Evolutionary conservation across 441 rosid species (phyloP).

Genomic region (Pelargonium myrrhifolium): DNA sequence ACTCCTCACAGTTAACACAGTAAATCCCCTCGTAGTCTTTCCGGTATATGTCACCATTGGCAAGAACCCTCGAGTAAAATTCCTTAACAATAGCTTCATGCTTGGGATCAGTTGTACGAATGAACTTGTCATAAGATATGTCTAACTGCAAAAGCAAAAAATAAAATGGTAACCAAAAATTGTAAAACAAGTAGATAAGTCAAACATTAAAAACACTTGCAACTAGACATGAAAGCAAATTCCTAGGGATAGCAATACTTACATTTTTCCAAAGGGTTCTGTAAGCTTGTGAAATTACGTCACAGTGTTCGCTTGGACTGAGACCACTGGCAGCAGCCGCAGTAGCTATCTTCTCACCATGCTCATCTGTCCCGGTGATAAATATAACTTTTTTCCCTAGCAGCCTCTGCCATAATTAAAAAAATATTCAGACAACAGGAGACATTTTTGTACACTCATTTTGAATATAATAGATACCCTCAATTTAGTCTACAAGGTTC

Average conservation of each 20-base stretch:
- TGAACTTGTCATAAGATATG: slow-evolving; percentile 70
- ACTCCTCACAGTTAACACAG: slow-evolving; percentile 93
- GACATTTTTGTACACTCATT: not conserved
- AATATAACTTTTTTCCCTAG: slow-evolving; percentile 72
- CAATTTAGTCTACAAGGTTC: not conserved
- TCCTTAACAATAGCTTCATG: slow-evolving; percentile 92
- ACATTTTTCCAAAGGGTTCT: slow-evolving; percentile 76
- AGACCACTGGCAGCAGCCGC: slow-evolving; percentile 69
- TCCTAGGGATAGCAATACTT: slow-evolving; percentile 4
- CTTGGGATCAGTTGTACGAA: slow-evolving; percentile 80
- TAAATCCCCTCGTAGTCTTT: slow-evolving; percentile 89
- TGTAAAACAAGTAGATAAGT: not conserved
- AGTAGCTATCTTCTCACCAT: slow-evolving; percentile 87
- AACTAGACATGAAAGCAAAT: slow-evolving; percentile 6
- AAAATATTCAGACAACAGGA: not conserved
- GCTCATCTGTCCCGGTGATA: slow-evolving; percentile 89
- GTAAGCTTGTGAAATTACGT: slow-evolving; percentile 67
- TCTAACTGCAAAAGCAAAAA: slow-evolving; percentile 45
- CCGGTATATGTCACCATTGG: slow-evolving; percentile 75
- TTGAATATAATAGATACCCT: too few species aligned
- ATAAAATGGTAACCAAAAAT: not conserved
- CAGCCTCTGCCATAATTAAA: slow-evolving; percentile 54
- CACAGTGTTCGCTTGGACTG: slow-evolving; percentile 73
- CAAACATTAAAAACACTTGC: slow-evolving; percentile 1
- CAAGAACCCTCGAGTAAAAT: slow-evolving; percentile 72